These are phyloP conservation scores for Phytopythium mirpurense DNA, from an alignment of 352 stramenopile species.

Conservation along the genomic window DNA sequence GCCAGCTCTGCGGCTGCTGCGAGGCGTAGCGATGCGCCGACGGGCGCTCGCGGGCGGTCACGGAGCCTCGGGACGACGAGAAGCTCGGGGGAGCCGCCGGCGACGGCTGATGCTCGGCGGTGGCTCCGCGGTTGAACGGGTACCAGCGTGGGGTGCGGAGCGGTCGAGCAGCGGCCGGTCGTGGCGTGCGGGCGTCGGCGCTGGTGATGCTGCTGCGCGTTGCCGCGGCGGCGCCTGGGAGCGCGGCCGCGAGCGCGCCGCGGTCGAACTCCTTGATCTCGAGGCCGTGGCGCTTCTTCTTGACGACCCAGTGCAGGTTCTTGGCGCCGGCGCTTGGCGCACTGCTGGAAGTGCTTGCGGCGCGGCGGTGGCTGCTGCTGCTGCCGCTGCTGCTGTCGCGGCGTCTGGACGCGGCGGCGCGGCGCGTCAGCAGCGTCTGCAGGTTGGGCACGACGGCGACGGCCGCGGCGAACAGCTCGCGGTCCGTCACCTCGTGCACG, in stretches of 20 bases:
- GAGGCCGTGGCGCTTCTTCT: constrained; percentile 35
- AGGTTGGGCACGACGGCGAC: constrained; percentile 30
- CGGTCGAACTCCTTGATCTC: constrained; percentile 54
- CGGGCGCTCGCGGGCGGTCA: neutral
- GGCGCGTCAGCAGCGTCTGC: constrained; percentile 22
- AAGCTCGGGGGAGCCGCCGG: neutral
- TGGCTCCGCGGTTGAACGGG: constrained; percentile 2
- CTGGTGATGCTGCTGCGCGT: neutral
- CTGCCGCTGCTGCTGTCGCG: neutral
- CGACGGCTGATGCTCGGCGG: neutral
- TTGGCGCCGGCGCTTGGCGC: neutral
- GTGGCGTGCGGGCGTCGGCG: neutral
- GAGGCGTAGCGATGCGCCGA: constrained; percentile 6
- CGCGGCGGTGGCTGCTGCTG: neutral
- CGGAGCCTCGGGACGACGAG: neutral
- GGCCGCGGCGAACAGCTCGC: constrained; percentile 27
- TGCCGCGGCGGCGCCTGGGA: no score
- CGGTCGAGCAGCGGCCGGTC: neutral
- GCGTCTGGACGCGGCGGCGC: neutral
- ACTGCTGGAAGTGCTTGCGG: neutral
- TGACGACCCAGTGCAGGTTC: constrained; percentile 26
- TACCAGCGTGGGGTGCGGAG: constrained; percentile 3
- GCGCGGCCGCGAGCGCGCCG: constrained; percentile 8
- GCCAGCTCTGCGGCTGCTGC: constrained; percentile 29
- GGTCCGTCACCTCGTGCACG: constrained; percentile 19